These are phyloP conservation scores for Thuja plicata DNA, from an alignment of 83 land plant genomes.

Conservation along the genomic window DNA sequence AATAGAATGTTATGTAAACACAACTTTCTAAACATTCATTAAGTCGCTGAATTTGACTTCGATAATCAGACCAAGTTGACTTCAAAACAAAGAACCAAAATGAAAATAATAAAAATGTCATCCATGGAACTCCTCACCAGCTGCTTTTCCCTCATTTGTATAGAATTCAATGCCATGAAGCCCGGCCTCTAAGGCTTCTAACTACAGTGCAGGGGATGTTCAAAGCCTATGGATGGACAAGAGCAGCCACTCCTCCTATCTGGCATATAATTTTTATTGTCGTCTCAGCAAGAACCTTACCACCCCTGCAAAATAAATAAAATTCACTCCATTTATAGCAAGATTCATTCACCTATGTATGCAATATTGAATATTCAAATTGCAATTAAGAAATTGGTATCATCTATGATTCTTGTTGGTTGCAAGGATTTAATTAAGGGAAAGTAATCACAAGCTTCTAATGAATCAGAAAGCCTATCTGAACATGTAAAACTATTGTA, in stretches of 20 bases:
- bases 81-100: no score
- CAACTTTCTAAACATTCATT: no score
- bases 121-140: slow-evolving; percentile 42
- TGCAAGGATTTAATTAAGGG: neutral
- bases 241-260: slow-evolving; percentile 83
- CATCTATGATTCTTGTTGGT: neutral
- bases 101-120: neutral
- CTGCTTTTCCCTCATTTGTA: slow-evolving; percentile 70
- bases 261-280: slow-evolving; percentile 60
- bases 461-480: neutral
- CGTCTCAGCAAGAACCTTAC: slow-evolving; percentile 75
- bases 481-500: neutral
- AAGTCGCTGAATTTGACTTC: no score
- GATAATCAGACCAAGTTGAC: slow-evolving; percentile 5
- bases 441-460: no score
- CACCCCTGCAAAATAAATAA: slow-evolving; percentile 60
- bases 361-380: no score
- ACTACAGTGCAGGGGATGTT: slow-evolving; percentile 68
- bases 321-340: slow-evolving; percentile 1
- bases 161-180: slow-evolving; percentile 91
- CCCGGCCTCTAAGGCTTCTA: slow-evolving; percentile 72
- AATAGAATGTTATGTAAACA: no score
- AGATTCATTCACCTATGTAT: no score
- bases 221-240: slow-evolving; percentile 98
- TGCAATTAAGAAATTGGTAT: no score